These are phyloP conservation scores for Mycotypha africana DNA, from an alignment of 371 early-diverging fungal species.

Conservation along the genomic window DNA sequence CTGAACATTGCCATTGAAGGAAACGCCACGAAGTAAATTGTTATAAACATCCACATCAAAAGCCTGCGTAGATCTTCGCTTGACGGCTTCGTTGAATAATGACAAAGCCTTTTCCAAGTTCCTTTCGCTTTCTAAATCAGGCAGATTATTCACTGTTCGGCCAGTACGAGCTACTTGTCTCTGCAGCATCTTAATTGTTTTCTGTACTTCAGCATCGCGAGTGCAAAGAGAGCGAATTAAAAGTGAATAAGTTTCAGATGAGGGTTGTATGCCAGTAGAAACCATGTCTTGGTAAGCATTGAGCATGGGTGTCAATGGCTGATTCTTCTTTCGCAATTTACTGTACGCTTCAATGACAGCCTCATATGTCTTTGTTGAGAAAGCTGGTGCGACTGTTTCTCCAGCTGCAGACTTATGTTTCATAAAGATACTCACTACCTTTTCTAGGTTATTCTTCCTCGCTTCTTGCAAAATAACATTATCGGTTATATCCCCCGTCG, in stretches of 20 bases:
- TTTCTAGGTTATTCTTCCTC: conserved; percentile 12
- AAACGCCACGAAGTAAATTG: conserved; percentile 29
- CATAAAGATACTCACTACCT: conserved; percentile 28
- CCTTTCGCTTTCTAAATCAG: conserved; percentile 29
- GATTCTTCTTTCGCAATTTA: conserved; percentile 22
- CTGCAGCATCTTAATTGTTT: conserved; percentile 21
- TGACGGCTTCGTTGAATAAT: conserved; percentile 38
- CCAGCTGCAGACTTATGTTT: conserved; percentile 19
- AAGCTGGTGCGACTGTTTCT: conserved; percentile 2
- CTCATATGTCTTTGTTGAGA: conserved; percentile 39
- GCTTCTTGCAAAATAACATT: conserved; percentile 27
- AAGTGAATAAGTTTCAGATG: conserved; percentile 37
- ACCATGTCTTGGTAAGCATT: conserved; percentile 45
- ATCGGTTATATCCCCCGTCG: conserved; percentile 8
- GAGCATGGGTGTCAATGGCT: conserved; percentile 29
- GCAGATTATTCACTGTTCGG: conserved; percentile 10
- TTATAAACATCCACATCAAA: conserved; percentile 45
- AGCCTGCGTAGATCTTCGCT: conserved; percentile 25
- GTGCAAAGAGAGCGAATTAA: conserved; percentile 35
- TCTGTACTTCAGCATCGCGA: conserved; percentile 39
- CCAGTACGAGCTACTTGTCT: conserved; percentile 26
- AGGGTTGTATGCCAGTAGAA: conserved; percentile 28
- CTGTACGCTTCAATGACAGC: conserved; percentile 43
- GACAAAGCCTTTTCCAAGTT: conserved; percentile 39
- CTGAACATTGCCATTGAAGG: conserved; percentile 31